Base-by-base conservation (phyloP, 1,139 yeast genomes). In the Hyphopichia khmerensis region DNA sequence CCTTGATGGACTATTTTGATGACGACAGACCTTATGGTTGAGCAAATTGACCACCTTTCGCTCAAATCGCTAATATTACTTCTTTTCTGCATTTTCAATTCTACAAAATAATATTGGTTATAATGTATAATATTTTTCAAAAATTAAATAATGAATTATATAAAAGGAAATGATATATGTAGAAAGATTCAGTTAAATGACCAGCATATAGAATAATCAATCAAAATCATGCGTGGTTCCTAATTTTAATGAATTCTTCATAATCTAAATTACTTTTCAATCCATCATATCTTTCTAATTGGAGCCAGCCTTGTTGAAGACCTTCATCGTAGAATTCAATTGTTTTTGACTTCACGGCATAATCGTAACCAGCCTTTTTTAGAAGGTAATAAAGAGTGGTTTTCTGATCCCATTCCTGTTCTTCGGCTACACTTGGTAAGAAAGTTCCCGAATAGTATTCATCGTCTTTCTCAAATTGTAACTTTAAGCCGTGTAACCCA, bases 351-450 rank as follows among this genome's bases (percentile, higher is more conserved):
- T 56, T 55, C 9, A 51, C 41, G 1, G 65, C 51, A 3, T 44
- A 43, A 2, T 49, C 43, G 41, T 56, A 65, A 35, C 61, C 95
- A 0, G 96, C 90, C 59, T 93, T 93, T 32, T 72, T 67, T 4
- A 93, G 78, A 37, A 95, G 72, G 51, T 87, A 77, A 49, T 70
- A 71, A 43, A 91, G 65, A 0, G 99, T 91, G 15, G 86, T 82
- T 15, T 67, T 64, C 55, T 87, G 76, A 51, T 76, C 79, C 97
- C 98, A 91, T 3, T 78, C 81, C 53, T 91, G 96, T 49, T 91
- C 98, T n/a, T 67, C 74, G 14, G 96, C 95, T 1, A 95, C 98
- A 37, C 82, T 86, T 0, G 99, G 99, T 38, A 95, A 64, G 52
- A 89, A 93, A 0, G 99, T 93, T 0, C 97, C 90, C 40, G 84